These are phyloP conservation scores for Ogataea wickerhamii DNA, from an alignment of 805 yeast species.

Conservation along the genomic window DNA sequence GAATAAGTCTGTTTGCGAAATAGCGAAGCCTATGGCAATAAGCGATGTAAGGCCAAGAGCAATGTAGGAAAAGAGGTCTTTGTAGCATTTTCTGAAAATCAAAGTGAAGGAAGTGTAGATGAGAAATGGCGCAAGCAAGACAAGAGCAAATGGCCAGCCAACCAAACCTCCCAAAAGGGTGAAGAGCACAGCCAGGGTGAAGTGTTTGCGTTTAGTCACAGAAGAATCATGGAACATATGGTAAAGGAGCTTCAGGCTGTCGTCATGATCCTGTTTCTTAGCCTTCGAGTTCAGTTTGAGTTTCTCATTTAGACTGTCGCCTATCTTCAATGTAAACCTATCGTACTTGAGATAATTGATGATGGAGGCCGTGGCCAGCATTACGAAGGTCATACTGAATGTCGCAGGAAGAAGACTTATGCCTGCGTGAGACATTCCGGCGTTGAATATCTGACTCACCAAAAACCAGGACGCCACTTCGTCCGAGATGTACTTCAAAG, in stretches of 20 bases:
- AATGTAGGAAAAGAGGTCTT: slow-evolving; percentile 11
- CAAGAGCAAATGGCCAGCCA: slow-evolving; percentile 90
- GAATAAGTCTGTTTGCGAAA: slow-evolving; percentile 48
- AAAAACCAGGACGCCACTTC: slow-evolving; percentile 57
- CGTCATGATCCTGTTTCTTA: slow-evolving; percentile 16
- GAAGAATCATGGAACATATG: slow-evolving; percentile 17
- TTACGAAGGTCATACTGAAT: slow-evolving; percentile 57
- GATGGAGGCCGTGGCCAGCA: slow-evolving; percentile 41
- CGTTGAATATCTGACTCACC: slow-evolving; percentile 55
- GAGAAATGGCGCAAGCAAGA: slow-evolving; percentile 59
- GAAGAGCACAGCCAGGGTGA: slow-evolving; percentile 37
- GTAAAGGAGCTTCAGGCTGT: slow-evolving; percentile 14
- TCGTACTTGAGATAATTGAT: slow-evolving; percentile 33
- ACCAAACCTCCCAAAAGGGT: slow-evolving; percentile 65
- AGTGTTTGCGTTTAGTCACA: slow-evolving; percentile 19
- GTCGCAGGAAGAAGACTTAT: slow-evolving; percentile 83
- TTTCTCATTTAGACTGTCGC: slow-evolving; percentile 15
- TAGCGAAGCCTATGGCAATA: slow-evolving; percentile 17
- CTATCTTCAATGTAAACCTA: slow-evolving; percentile 16
- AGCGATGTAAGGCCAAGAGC: slow-evolving; percentile 18
- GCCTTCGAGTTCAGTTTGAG: slow-evolving; percentile 10
- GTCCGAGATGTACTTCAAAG: slow-evolving; percentile 36
- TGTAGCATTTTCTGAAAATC: slow-evolving; percentile 5
- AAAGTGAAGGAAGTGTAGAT: slow-evolving; percentile 29
- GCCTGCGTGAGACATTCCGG: slow-evolving; percentile 89